Percentiles rank a stretch among this genome's conserved stretches.
Evolutionary conservation across 768 basidiomycete genomes (phyloP).

Genomic region (Suillus hirtellus): DNA sequence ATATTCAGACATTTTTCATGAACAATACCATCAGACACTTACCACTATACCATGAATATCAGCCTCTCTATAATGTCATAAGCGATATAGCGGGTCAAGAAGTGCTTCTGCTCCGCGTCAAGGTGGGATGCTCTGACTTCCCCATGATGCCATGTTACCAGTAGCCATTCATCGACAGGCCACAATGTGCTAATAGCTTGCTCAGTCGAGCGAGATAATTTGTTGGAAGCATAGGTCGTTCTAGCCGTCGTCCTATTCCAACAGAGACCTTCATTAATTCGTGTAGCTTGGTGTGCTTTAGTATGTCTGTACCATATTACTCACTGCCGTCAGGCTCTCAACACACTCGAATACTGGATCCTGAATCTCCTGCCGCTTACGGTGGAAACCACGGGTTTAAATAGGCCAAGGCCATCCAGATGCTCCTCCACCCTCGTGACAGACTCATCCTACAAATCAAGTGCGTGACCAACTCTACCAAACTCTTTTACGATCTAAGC

Average conservation of each 20-base stretch:
- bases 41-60: too few relatives aligned
- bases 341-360: too few relatives aligned
- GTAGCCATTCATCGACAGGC: too few relatives aligned
- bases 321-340: neutral
- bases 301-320: neutral
- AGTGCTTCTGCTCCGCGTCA: too few relatives aligned
- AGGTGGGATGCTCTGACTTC: too few relatives aligned
- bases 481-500: too few relatives aligned
- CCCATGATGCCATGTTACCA: too few relatives aligned
- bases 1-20: slow-evolving; percentile 45
- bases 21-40: slow-evolving; percentile 38
- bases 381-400: neutral
- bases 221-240: neutral
- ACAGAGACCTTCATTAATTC: neutral
- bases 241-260: neutral
- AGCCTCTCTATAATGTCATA: too few relatives aligned
- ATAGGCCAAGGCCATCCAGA: neutral
- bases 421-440: neutral
- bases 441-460: neutral
- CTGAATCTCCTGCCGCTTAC: neutral
- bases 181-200: neutral
- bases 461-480: neutral
- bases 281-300: neutral
- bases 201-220: neutral
- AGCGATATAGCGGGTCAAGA: too few relatives aligned